These are phyloP conservation scores for Chalaropsis ovoidea DNA, from an alignment of 2,329 filamentous ascomycete genomes.

Conservation along the genomic window DNA sequence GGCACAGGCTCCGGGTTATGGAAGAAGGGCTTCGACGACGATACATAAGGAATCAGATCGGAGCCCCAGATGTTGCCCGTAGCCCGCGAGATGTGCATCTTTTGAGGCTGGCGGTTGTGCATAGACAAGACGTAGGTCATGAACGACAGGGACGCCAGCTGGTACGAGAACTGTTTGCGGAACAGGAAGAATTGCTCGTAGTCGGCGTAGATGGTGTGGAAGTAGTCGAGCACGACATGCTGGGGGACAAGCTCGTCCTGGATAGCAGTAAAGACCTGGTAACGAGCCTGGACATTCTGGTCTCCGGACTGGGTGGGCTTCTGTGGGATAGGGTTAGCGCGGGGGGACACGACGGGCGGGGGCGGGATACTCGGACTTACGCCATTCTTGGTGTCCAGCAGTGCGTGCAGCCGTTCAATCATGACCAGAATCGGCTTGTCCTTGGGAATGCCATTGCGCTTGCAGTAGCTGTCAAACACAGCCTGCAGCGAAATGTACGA, in stretches of 20 bases:
- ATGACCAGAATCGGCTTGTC: conserved; percentile 92
- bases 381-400: conserved; percentile 57
- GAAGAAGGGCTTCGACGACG: conserved; percentile 73
- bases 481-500: conserved; percentile 91
- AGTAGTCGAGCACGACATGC: conserved; percentile 75
- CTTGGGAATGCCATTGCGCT: conserved; percentile 75
- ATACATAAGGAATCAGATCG: conserved; percentile 86
- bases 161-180: conserved; percentile 92
- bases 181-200: conserved; percentile 98
- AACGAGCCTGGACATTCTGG: conserved; percentile 63
- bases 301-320: conserved; percentile 29
- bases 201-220: conserved; percentile 75
- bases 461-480: conserved; percentile 92
- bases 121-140: conserved; percentile 99
- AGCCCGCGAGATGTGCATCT: conserved; percentile 78
- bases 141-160: conserved; percentile 88
- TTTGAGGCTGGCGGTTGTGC: conserved; percentile 89
- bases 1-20: conserved; percentile 92
- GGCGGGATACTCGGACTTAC: conserved; percentile 36
- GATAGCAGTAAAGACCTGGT: conserved; percentile 91
- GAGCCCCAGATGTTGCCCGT: conserved; percentile 94
- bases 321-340: conserved; percentile 14
- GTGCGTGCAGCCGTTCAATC: conserved; percentile 79
- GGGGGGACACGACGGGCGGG: neutral
- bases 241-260: conserved; percentile 87